Evolutionary conservation across 225 moss, liverwort and hornwort species (phyloP).

Genomic region (Antitrichia curtipendula): DNA sequence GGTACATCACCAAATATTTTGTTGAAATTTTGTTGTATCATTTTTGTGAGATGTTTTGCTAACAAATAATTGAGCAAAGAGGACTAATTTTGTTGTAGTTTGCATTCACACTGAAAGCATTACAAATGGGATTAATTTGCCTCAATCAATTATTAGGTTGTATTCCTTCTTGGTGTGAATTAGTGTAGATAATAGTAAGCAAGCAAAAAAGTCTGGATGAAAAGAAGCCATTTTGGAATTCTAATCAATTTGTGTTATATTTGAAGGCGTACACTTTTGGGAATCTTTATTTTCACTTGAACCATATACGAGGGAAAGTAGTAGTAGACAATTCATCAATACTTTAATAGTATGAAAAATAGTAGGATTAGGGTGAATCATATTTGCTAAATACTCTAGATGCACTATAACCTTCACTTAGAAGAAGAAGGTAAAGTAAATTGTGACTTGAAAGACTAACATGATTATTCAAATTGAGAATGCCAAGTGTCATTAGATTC

Average conservation of each 20-base stretch:
- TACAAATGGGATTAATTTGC: too few relatives aligned
- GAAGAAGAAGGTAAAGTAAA: too few relatives aligned
- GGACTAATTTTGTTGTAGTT: rapidly evolving
- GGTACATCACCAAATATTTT: neutral
- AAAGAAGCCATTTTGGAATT: neutral
- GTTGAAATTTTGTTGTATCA: too few relatives aligned
- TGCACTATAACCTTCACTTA: too few relatives aligned
- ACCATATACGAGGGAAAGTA: neutral
- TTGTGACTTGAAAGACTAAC: too few relatives aligned
- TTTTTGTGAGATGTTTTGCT: neutral
- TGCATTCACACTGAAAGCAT: neutral
- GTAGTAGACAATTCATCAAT: neutral
- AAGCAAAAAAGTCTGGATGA: neutral
- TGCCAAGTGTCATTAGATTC: too few relatives aligned
- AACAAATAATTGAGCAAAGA: neutral
- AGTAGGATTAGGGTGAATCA: neutral
- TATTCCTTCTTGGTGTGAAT: neutral
- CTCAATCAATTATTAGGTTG: rapidly evolving
- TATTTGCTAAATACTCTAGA: too few relatives aligned
- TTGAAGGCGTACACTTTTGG: neutral
- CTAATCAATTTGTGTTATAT: neutral
- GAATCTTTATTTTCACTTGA: neutral
- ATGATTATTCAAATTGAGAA: too few relatives aligned
- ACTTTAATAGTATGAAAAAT: neutral
- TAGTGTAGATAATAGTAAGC: neutral